Percentiles rank a stretch among this genome's conserved stretches.
phyloP scores from a whole-genome alignment of 768 basidiomycete genomes.

The Jaapia argillacea region DNA sequence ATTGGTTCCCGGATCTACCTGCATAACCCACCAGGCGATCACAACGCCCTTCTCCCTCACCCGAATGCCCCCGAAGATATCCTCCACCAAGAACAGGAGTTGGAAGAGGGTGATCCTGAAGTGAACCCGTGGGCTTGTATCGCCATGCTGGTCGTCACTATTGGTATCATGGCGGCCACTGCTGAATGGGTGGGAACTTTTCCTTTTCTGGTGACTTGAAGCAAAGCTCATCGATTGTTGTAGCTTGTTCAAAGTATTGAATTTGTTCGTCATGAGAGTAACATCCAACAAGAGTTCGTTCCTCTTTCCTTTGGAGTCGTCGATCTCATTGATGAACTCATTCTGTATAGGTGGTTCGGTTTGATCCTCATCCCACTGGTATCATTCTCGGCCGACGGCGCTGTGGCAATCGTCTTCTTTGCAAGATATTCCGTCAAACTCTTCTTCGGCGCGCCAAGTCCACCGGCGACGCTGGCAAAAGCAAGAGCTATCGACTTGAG shows the following conservation, averaged over 20 bases:
- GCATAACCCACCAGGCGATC: constrained; percentile 59
- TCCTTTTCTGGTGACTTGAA: neutral
- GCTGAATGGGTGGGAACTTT: constrained; percentile 50
- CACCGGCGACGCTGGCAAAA: constrained; percentile 52
- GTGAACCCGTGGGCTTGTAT: constrained; percentile 59
- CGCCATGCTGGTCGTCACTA: constrained; percentile 35
- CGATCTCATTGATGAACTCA: neutral
- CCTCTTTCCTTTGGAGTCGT: neutral
- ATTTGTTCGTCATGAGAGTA: constrained; percentile 30
- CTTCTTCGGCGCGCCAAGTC: constrained; percentile 26
- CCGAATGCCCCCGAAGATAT: constrained; percentile 27
- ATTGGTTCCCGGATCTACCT: constrained; percentile 58
- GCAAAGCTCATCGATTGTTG: neutral
- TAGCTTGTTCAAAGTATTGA: constrained; percentile 62
- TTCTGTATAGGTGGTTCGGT: constrained; percentile 51
- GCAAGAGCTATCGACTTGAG: constrained; percentile 66
- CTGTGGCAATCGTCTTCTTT: constrained; percentile 50
- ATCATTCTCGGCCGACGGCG: constrained; percentile 65
- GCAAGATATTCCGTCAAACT: constrained; percentile 31
- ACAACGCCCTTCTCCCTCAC: constrained; percentile 29
- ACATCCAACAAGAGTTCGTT: constrained; percentile 44
- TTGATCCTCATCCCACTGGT: constrained; percentile 62
- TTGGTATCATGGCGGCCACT: constrained; percentile 57
- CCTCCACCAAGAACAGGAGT: constrained; percentile 23
- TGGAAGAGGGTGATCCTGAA: constrained; percentile 39